Evolutionary conservation across 169 alveolate genomes (phyloP).

Genomic region (Eimeria tenella): DNA sequence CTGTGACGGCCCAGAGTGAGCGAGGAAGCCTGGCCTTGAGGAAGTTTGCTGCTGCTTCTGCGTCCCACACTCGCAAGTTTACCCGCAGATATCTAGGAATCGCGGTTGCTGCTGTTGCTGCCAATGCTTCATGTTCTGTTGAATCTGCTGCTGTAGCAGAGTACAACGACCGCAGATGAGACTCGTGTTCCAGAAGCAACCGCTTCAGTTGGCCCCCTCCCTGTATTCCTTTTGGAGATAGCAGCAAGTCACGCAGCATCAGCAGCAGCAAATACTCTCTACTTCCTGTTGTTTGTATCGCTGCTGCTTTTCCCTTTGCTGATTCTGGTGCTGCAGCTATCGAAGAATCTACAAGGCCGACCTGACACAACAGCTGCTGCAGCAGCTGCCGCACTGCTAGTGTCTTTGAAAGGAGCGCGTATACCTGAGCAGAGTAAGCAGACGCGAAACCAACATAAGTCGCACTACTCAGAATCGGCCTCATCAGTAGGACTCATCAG

Average conservation of each 20-base stretch:
- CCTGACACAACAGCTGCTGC: slow-evolving; percentile 31
- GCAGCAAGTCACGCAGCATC: slow-evolving; percentile 50
- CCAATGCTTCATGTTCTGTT: background rate
- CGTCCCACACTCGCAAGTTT: slow-evolving; percentile 21
- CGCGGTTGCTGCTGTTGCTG: slow-evolving; percentile 48
- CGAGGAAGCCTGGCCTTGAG: background rate
- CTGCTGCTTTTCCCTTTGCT: background rate
- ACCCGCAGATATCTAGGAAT: slow-evolving; percentile 34
- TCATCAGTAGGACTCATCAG: background rate
- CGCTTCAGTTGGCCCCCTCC: slow-evolving; percentile 39
- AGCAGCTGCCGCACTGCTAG: slow-evolving; percentile 40
- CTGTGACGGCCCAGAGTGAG: background rate
- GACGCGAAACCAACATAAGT: background rate
- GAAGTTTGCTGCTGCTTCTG: slow-evolving; percentile 35
- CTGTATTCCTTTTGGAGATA: slow-evolving; percentile 28
- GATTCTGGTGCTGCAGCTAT: background rate
- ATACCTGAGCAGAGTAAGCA: slow-evolving; percentile 37
- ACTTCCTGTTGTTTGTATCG: background rate
- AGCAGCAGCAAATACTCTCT: slow-evolving; percentile 43
- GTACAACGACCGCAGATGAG: slow-evolving; percentile 30
- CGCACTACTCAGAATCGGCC: background rate
- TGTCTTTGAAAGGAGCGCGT: slow-evolving; percentile 66
- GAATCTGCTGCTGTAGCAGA: background rate
- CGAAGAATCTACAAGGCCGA: slow-evolving; percentile 22
- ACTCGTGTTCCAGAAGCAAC: slow-evolving; percentile 14